Percentiles rank a stretch among this genome's conserved stretches.
phyloP scores from a whole-genome alignment of 495 filamentous ascomycete genomes.

The Astrothelium macrocarpum region DNA sequence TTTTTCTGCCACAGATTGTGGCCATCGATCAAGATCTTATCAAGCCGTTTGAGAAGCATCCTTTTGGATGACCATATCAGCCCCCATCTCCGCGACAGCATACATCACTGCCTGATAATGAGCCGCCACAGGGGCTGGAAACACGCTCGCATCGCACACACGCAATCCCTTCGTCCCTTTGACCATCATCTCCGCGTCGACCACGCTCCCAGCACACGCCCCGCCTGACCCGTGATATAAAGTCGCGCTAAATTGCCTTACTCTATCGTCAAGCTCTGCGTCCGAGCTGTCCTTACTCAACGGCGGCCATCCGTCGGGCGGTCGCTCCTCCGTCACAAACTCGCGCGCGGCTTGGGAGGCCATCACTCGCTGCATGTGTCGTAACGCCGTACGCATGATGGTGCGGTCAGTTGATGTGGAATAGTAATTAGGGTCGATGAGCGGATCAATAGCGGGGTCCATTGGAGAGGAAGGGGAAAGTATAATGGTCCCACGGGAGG shows the following conservation, averaged over 20 bases:
- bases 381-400: not conserved
- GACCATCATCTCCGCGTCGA: conserved; percentile 16
- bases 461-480: not conserved
- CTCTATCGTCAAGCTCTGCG: not conserved
- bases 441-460: not conserved
- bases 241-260: not conserved
- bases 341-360: not conserved
- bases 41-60: not conserved
- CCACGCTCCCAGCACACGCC: conserved; percentile 10
- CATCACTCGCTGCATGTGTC: not conserved
- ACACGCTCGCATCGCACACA: conserved; percentile 19
- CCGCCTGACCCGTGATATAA: not conserved
- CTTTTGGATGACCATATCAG: conserved; percentile 6
- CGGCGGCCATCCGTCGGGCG: not conserved
- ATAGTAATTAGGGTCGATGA: not conserved
- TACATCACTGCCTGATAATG: conserved; percentile 15
- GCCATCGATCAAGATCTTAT: not conserved
- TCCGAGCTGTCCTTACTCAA: not conserved
- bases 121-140: conserved; percentile 13
- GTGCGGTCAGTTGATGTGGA: not conserved
- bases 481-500: not conserved
- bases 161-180: conserved; percentile 13
- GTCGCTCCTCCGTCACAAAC: not conserved
- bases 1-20: not conserved
- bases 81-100: conserved; percentile 17